These are phyloP conservation scores for Pseudocercospora macadamiae DNA, from an alignment of 2,329 filamentous ascomycete species.

Conservation along the genomic window DNA sequence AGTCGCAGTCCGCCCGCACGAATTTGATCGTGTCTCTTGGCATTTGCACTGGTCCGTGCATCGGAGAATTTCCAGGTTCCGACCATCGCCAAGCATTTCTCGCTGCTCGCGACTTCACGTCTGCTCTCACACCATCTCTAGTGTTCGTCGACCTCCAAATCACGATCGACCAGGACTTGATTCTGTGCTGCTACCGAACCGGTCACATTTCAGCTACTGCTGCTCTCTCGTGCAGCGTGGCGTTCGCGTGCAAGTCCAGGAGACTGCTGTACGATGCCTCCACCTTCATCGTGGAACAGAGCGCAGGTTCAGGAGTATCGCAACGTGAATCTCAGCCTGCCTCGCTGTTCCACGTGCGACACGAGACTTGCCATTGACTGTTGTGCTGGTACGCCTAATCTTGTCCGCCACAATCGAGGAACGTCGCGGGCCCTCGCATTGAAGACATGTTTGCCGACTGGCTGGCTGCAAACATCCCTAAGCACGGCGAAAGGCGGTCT, in stretches of 20 bases:
- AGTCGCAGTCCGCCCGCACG: background rate
- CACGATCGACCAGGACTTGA: background rate
- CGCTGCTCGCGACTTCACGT: background rate
- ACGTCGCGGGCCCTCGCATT: background rate
- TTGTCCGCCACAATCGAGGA: background rate
- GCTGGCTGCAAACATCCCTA: too few relatives aligned
- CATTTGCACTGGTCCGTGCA: too few relatives aligned
- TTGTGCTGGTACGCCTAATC: background rate
- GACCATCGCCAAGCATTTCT: background rate
- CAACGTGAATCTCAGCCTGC: background rate
- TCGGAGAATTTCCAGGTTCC: background rate
- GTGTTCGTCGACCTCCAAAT: background rate
- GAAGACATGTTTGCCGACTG: background rate
- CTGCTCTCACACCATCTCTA: background rate
- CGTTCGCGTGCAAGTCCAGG: slow-evolving; percentile 6
- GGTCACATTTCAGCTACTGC: background rate
- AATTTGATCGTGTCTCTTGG: background rate
- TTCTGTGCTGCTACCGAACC: background rate
- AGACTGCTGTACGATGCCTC: background rate
- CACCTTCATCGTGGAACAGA: background rate
- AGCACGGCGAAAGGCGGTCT: too few relatives aligned
- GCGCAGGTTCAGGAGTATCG: background rate
- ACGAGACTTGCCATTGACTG: background rate
- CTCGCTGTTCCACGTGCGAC: background rate
- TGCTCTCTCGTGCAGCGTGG: background rate